Percentiles rank a stretch among this genome's conserved stretches.
Evolutionary conservation across 2,329 filamentous ascomycete genomes (phyloP).

Genomic region (Sporothrix pallida): DNA sequence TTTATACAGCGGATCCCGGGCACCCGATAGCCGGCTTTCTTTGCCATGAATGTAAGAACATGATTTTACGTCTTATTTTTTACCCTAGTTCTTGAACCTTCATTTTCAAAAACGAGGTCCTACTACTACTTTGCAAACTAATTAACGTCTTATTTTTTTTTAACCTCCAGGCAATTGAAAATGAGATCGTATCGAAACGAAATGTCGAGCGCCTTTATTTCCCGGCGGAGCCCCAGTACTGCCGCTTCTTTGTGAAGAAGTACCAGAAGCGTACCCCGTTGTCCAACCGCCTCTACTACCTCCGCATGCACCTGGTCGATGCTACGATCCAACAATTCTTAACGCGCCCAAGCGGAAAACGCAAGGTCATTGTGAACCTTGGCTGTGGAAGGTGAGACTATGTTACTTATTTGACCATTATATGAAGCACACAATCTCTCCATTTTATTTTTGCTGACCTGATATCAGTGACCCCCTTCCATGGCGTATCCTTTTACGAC

Average conservation of each 20-base stretch:
- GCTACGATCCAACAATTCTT: constrained; percentile 76
- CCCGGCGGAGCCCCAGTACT: constrained; percentile 77
- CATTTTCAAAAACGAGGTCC: not conserved
- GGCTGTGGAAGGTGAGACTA: constrained; percentile 84
- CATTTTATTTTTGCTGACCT: constrained; percentile 1
- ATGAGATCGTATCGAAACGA: constrained; percentile 89
- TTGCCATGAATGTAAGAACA: constrained; percentile 8
- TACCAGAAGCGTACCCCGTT: constrained; percentile 82
- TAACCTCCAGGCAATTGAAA: constrained; percentile 74
- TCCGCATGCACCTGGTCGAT: constrained; percentile 83
- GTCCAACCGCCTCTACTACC: constrained; percentile 88
- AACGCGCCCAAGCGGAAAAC: constrained; percentile 53
- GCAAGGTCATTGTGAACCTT: constrained; percentile 80
- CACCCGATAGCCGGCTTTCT: not conserved
- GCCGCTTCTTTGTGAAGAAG: constrained; percentile 85
- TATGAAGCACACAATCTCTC: not conserved
- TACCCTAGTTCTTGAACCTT: not conserved
- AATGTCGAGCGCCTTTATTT: constrained; percentile 92
- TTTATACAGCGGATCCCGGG: too few relatives aligned
- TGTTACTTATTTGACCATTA: constrained; percentile 1
- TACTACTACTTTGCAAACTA: not conserved
- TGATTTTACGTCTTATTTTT: not conserved
- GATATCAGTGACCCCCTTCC: constrained; percentile 76
- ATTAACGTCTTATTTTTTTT: not conserved
- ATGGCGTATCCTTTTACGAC: constrained; percentile 77